Percentiles rank a stretch among this genome's conserved stretches.
phyloP scores from a whole-genome alignment of 169 alveolate species.

The Eimeria falciformis region DNA sequence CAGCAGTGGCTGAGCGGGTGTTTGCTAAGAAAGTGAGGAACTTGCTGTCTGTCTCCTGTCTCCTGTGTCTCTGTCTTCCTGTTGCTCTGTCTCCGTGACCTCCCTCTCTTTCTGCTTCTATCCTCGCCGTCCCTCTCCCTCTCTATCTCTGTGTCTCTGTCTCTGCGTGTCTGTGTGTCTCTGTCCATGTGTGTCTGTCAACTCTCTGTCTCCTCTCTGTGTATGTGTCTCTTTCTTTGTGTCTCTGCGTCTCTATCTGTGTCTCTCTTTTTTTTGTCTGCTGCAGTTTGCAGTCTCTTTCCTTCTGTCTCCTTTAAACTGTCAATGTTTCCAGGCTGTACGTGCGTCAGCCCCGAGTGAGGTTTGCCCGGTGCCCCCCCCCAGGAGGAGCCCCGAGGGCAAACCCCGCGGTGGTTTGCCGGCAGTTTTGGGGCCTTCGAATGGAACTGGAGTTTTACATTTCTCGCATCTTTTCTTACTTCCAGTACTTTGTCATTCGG shows the following conservation, averaged over 20 bases:
- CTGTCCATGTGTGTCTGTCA: no score
- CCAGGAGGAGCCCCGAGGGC: not conserved
- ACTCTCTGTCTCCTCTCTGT: no score
- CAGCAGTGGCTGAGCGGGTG: slow-evolving; percentile 39
- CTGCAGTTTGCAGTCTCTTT: not conserved
- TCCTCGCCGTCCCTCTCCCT: no score
- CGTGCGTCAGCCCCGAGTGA: no score
- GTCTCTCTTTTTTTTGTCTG: not conserved
- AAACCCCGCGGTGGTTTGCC: not conserved
- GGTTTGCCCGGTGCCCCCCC: not conserved
- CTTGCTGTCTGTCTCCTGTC: not conserved
- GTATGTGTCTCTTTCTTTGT: no score
- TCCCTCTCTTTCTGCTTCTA: no score
- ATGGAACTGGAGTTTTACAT: slow-evolving; percentile 4
- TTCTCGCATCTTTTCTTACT: not conserved
- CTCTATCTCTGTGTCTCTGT: no score
- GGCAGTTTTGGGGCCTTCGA: slow-evolving; percentile 17
- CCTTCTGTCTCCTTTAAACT: no score
- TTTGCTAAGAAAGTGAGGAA: slow-evolving; percentile 13
- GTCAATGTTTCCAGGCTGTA: no score
- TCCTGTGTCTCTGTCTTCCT: not conserved
- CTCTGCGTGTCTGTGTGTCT: no score
- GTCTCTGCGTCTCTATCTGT: not conserved
- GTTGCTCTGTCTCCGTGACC: not conserved
- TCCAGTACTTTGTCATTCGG: not conserved